These are phyloP conservation scores for Trametes polyzona DNA, from an alignment of 1,284 basidiomycete species.

Conservation along the genomic window DNA sequence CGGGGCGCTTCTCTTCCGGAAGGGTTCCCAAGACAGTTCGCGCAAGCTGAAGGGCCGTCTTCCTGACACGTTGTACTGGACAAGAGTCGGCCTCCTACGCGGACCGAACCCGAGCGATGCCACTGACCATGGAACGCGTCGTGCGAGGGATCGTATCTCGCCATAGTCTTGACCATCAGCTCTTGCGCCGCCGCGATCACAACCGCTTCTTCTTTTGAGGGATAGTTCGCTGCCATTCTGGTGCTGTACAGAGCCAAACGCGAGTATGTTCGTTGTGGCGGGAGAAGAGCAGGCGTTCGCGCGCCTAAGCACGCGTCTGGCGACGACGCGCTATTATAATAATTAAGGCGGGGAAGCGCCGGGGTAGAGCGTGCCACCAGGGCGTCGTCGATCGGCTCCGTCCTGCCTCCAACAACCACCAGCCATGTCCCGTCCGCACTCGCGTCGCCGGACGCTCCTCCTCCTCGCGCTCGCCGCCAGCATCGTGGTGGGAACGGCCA, in stretches of 20 bases:
- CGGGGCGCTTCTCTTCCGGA: conserved; percentile 45
- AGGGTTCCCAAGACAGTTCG: conserved; percentile 38
- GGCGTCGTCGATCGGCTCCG: conserved; percentile 4
- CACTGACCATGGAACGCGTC: conserved; percentile 83
- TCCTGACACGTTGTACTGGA: conserved; percentile 81
- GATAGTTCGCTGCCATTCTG: conserved; percentile 35
- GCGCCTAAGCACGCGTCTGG: neutral
- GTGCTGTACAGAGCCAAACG: neutral
- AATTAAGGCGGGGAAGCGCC: neutral
- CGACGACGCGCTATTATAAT: conserved; percentile 1
- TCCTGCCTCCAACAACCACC: conserved; percentile 16
- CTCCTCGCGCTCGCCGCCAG: conserved; percentile 31
- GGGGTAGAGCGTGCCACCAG: neutral
- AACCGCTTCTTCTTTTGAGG: conserved; percentile 42
- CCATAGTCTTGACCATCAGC: conserved; percentile 79
- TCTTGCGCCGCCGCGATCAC: conserved; percentile 65
- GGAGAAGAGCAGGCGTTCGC: neutral
- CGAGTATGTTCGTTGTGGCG: neutral
- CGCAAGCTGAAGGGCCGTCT: conserved; percentile 74
- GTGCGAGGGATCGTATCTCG: conserved; percentile 87
- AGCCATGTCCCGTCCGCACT: conserved; percentile 22
- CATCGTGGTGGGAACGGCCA: conserved; percentile 24
- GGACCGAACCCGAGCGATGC: neutral
- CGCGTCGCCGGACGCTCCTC: conserved; percentile 29
- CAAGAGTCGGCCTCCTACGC: neutral